Evolutionary conservation across 164 flowering plant genomes (phyloP).

Genomic region (Nymphaea colorata): DNA sequence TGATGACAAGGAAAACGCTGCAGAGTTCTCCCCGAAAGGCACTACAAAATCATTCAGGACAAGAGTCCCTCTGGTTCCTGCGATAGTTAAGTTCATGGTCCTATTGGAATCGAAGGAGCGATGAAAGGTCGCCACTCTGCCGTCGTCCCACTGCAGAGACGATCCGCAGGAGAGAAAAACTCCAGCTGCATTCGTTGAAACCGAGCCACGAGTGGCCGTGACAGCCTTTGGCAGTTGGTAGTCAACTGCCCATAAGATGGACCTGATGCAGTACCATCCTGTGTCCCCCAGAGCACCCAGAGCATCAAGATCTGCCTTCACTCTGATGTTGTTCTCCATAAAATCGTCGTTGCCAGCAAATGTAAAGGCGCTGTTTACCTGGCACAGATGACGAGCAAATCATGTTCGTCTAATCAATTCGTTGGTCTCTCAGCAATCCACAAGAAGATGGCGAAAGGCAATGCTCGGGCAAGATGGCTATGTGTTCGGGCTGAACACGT

Average conservation of each 20-base stretch:
- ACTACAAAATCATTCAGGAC: slow-evolving; percentile 19
- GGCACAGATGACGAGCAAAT: neutral
- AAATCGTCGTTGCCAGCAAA: slow-evolving; percentile 10
- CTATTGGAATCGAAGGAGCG: slow-evolving; percentile 25
- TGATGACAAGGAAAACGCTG: slow-evolving; percentile 9
- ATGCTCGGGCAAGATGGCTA: no score
- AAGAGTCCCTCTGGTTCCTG: slow-evolving; percentile 21
- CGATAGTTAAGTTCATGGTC: slow-evolving; percentile 17
- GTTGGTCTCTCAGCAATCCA: no score
- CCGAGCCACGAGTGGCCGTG: slow-evolving; percentile 15
- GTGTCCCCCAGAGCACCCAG: slow-evolving; percentile 34
- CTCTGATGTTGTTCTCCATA: slow-evolving; percentile 24
- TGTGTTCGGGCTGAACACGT: no score
- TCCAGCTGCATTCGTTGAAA: slow-evolving; percentile 19
- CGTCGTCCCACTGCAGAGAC: slow-evolving; percentile 29
- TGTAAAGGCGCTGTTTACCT: slow-evolving; percentile 21
- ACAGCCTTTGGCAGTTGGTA: slow-evolving; percentile 30
- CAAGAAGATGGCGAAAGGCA: no score
- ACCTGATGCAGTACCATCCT: slow-evolving; percentile 40
- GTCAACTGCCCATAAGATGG: slow-evolving; percentile 29
- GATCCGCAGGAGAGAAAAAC: slow-evolving; percentile 24
- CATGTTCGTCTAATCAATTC: neutral
- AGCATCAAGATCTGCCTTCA: slow-evolving; percentile 31
- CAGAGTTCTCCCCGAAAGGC: slow-evolving; percentile 17
- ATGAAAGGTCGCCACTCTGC: slow-evolving; percentile 26